These are phyloP conservation scores for Cryphonectria carpinicola DNA, from an alignment of 2,329 filamentous ascomycete genomes.

Conservation along the genomic window DNA sequence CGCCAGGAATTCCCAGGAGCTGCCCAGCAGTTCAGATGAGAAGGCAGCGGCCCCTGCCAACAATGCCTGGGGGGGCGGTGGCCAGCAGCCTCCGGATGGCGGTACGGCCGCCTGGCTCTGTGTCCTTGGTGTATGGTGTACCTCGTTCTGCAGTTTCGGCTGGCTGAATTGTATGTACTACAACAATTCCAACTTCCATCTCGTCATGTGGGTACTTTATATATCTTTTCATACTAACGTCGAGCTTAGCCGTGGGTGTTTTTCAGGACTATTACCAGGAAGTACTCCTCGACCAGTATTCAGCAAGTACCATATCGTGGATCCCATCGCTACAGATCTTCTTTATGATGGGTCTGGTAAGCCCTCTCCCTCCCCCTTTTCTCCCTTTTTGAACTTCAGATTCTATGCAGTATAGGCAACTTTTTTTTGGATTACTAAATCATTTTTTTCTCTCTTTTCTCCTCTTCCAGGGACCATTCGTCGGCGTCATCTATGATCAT, in stretches of 20 bases:
- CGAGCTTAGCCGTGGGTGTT: conserved; percentile 38
- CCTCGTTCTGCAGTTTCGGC: conserved; percentile 32
- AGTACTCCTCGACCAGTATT: conserved; percentile 45
- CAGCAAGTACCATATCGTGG: conserved; percentile 54
- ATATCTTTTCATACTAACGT: background rate
- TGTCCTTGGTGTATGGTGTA: conserved; percentile 33
- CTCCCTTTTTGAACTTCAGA: too few species aligned
- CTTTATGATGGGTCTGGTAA: conserved; percentile 32
- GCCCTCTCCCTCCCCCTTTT: background rate
- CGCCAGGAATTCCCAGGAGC: background rate
- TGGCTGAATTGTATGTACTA: conserved; percentile 30
- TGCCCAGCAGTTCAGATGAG: background rate
- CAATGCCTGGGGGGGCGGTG: background rate
- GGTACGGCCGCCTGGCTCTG: conserved; percentile 33
- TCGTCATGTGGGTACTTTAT: background rate
- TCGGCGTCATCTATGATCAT: conserved; percentile 60
- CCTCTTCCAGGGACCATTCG: conserved; percentile 49
- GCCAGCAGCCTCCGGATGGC: conserved; percentile 28
- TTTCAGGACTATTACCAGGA: conserved; percentile 56
- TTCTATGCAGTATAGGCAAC: background rate
- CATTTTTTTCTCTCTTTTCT: conserved; percentile 31
- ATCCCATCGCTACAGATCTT: conserved; percentile 52
- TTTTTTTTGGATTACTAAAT: background rate
- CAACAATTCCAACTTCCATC: too few species aligned
- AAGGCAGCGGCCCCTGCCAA: conserved; percentile 2